phyloP scores from a whole-genome alignment of 345 rosid species.

The Moricandia arvensis region DNA sequence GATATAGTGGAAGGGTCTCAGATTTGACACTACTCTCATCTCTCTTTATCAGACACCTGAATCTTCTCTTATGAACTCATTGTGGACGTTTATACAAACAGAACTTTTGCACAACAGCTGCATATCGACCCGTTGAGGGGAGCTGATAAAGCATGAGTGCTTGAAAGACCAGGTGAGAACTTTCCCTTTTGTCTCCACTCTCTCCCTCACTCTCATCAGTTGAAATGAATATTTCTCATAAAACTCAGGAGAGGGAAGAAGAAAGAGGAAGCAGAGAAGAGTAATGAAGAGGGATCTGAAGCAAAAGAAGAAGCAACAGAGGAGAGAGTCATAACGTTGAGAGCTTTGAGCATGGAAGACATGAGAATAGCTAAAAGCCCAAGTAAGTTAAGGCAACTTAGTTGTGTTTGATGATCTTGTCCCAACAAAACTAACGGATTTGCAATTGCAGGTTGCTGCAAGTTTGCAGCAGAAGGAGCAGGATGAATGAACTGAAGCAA shows the following conservation, averaged over 20 bases:
- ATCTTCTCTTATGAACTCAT: slow-evolving; percentile 6
- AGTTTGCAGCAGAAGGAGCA: slow-evolving; percentile 77
- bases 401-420: slow-evolving; percentile 19
- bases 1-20: slow-evolving; percentile 96
- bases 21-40: slow-evolving; percentile 48
- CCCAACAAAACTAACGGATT: background rate
- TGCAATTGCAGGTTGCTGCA: slow-evolving; percentile 68
- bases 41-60: background rate
- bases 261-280: slow-evolving; percentile 52
- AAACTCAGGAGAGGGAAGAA: slow-evolving; percentile 39
- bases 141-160: slow-evolving; percentile 78
- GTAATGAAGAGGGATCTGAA: slow-evolving; percentile 39
- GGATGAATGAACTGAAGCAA: slow-evolving; percentile 77
- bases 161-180: slow-evolving; percentile 62
- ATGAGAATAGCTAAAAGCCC: slow-evolving; percentile 89
- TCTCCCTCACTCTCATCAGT: background rate
- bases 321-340: slow-evolving; percentile 57
- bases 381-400: slow-evolving; percentile 39
- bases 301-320: slow-evolving; percentile 56
- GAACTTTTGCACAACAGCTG: slow-evolving; percentile 91
- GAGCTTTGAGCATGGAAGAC: slow-evolving; percentile 87
- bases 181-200: background rate
- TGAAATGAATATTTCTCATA: slow-evolving; percentile 7
- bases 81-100: slow-evolving; percentile 41
- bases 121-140: slow-evolving; percentile 93